Evolutionary conservation across 2,329 filamentous ascomycete species (phyloP).

Genomic region (Calonectria henricotiae): DNA sequence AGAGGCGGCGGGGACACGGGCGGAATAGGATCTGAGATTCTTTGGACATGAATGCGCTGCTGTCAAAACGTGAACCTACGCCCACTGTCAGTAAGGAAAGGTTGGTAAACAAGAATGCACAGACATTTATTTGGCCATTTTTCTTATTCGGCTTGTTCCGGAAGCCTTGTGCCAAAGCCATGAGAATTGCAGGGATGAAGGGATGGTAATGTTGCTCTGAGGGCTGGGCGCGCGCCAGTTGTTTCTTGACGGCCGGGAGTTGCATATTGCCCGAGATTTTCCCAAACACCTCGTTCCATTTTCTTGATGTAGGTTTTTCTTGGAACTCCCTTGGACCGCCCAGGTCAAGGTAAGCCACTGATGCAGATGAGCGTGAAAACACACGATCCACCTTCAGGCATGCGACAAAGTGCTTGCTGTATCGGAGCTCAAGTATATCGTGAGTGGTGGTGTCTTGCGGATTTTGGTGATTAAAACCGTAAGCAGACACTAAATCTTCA

Average conservation of each 20-base stretch:
- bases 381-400: not conserved
- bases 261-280: too few species aligned
- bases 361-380: constrained; percentile 3
- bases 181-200: constrained; percentile 9
- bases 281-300: not conserved
- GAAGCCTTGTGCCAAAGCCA: constrained; percentile 2
- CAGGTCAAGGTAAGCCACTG: not conserved
- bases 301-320: not conserved
- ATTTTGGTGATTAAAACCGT: not conserved
- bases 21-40: not conserved
- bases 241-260: too few species aligned
- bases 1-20: not conserved
- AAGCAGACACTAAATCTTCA: constrained; percentile 3
- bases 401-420: not conserved
- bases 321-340: not conserved
- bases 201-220: not conserved
- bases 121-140: not conserved
- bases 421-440: not conserved
- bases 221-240: not conserved
- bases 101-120: not conserved
- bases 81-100: not conserved
- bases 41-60: not conserved
- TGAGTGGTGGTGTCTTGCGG: not conserved
- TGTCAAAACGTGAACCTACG: not conserved
- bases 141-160: not conserved